These are phyloP conservation scores for Zhuliangozyma blackwelliae DNA, from an alignment of 1,139 yeast genomes.

Conservation along the genomic window DNA sequence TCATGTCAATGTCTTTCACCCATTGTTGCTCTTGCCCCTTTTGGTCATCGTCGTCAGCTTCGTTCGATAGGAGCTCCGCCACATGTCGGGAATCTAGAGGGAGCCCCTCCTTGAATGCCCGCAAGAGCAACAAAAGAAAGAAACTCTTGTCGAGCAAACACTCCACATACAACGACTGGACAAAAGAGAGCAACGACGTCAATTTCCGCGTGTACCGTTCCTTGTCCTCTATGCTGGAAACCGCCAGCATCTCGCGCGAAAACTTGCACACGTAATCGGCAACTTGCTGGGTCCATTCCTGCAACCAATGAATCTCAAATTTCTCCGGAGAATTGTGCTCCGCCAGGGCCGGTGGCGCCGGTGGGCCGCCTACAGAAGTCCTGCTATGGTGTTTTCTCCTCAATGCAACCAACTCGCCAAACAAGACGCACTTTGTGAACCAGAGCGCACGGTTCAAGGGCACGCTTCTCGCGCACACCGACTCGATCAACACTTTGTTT, in stretches of 20 bases:
- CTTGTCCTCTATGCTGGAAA: slow-evolving; percentile 27
- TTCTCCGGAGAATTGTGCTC: slow-evolving; percentile 16
- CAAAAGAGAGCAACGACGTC: slow-evolving; percentile 54
- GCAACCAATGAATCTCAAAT: slow-evolving; percentile 62
- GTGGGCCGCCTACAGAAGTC: slow-evolving; percentile 6
- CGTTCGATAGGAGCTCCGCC: slow-evolving; percentile 13
- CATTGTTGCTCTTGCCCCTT: slow-evolving; percentile 3
- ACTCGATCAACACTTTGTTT: slow-evolving; percentile 68
- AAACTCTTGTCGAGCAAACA: slow-evolving; percentile 57
- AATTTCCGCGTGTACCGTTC: slow-evolving; percentile 50
- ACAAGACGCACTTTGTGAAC: slow-evolving; percentile 84
- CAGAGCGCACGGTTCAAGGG: slow-evolving; percentile 82
- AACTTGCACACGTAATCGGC: slow-evolving; percentile 55
- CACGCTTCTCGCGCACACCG: slow-evolving; percentile 57
- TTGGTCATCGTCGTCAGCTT: slow-evolving; percentile 11
- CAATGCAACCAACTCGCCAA: slow-evolving; percentile 71
- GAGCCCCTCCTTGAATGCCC: slow-evolving; percentile 50
- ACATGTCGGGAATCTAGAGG: slow-evolving; percentile 34
- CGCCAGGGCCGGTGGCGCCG: neutral
- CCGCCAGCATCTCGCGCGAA: slow-evolving; percentile 33
- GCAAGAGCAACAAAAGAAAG: slow-evolving; percentile 61
- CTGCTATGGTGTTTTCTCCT: slow-evolving; percentile 43
- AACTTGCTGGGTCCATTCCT: slow-evolving; percentile 86
- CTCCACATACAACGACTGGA: slow-evolving; percentile 65
- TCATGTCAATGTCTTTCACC: slow-evolving; percentile 20